A percentile compares a stretch with the other conserved stretches of the same genome.
These are phyloP conservation scores for Rhododendron vialii DNA, from an alignment of 148 eudicot genomes.

Conservation along the genomic window DNA sequence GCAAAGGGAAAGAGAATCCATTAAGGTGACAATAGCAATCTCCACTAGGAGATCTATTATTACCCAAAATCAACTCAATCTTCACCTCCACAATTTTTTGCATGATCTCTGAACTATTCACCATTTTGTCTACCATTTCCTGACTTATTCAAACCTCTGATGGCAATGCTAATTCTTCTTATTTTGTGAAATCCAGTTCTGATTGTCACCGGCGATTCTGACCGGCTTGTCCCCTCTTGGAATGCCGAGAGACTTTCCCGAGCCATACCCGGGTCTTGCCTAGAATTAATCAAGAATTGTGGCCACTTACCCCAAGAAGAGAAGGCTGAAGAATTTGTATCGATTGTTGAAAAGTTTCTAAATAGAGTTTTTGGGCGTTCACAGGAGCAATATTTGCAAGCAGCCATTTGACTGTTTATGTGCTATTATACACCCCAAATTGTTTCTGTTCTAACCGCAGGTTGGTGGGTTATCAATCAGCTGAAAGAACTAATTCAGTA, in stretches of 20 bases:
- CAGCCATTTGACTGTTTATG: constrained; percentile 20
- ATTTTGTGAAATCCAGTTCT: constrained; percentile 42
- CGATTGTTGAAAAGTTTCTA: constrained; percentile 61
- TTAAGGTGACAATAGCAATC: not conserved
- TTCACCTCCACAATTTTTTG: not conserved
- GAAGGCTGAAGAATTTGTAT: constrained; percentile 63
- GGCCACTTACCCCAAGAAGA: constrained; percentile 95
- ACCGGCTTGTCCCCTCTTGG: constrained; percentile 84
- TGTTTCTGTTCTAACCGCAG: not conserved
- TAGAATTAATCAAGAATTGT: constrained; percentile 73
- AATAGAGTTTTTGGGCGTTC: constrained; percentile 33
- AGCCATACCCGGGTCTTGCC: constrained; percentile 68
- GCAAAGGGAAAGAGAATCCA: not conserved
- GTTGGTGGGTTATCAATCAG: not conserved
- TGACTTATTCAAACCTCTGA: not conserved
- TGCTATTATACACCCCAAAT: not conserved
- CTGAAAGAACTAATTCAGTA: not conserved
- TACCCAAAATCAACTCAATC: not conserved
- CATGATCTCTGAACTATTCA: not conserved
- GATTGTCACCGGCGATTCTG: constrained; percentile 76
- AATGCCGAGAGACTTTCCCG: constrained; percentile 69
- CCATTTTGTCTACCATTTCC: not conserved
- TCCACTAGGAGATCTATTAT: not conserved
- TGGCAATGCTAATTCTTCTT: not conserved
- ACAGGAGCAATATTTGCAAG: constrained; percentile 38